Percentiles rank a stretch among this genome's conserved stretches.
These are phyloP conservation scores for Jamesozyma rosinii DNA, from an alignment of 805 yeast species.

Conservation along the genomic window DNA sequence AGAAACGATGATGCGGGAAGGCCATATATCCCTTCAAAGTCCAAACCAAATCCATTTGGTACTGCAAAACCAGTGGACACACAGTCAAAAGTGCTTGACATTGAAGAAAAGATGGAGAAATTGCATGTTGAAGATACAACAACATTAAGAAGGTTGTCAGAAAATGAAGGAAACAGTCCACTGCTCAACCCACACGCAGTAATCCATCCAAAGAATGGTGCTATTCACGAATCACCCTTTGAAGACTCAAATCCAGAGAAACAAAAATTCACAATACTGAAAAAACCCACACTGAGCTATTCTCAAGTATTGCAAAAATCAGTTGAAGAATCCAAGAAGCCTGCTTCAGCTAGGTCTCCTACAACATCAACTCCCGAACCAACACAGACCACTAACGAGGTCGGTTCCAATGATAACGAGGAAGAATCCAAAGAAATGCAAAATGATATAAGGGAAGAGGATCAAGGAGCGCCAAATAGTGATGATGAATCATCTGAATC, in stretches of 20 bases:
- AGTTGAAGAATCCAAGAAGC: constrained; percentile 18
- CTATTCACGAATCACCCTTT: neutral
- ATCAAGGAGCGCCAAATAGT: constrained; percentile 63
- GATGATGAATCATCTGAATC: neutral
- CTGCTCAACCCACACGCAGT: neutral
- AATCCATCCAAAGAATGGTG: neutral
- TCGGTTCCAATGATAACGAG: neutral
- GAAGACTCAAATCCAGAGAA: constrained; percentile 2
- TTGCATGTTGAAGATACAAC: constrained; percentile 40
- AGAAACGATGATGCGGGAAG: constrained; percentile 20
- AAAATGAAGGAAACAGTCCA: constrained; percentile 2
- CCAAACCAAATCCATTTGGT: constrained; percentile 67
- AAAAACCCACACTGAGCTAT: constrained; percentile 20
- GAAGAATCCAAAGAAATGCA: neutral
- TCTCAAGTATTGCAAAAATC: constrained; percentile 22
- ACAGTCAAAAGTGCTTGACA: constrained; percentile 50
- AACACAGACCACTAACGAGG: neutral
- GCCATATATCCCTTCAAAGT: constrained; percentile 21
- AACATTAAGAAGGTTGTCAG: constrained; percentile 21
- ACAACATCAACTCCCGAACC: neutral
- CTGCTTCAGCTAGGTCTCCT: neutral
- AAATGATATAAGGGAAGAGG: constrained; percentile 43
- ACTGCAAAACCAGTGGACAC: constrained; percentile 80
- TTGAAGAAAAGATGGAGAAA: constrained; percentile 41
- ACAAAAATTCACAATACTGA: constrained; percentile 15